Evolutionary conservation across 2,329 filamentous ascomycete genomes (phyloP), one percentile per base, ranked within the genome.

Genomic region (Triangularia verruculosa): DNA sequence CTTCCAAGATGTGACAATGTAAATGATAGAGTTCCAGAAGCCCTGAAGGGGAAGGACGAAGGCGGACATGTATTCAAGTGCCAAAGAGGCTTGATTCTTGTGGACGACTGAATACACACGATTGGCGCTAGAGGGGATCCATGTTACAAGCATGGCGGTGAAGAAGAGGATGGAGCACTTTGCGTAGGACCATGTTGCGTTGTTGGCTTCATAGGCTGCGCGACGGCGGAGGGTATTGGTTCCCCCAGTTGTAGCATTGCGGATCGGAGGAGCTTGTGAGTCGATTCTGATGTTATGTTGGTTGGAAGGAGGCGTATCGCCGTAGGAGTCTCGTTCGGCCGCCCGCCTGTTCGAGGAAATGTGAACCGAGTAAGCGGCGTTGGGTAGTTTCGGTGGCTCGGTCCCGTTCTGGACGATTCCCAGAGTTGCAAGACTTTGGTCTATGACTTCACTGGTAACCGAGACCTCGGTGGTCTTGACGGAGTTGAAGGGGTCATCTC

Each of bases 11-110:
- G 89, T 92, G 11, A 85, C 82, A 15, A 86, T 77, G 75, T 95
- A 96, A 68, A 96, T 92, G 63, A 90, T 75, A 17, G 88, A 85
- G 73, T 96, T 96, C 91, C 91, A 95, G 71, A 93, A 90, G 0
- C 92, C 92, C 73, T 96, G 92, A 0, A 93, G 81, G 0, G 92
- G 91, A 8, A 96, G 81, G 0, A 95, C 91, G 47, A 92, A 82
- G 0, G 89, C 87, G 22, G 89, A 88, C 67, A 88, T 84, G 67
- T 89, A 86, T 70, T 91, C 87, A 24, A 95, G 83, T 0, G 82
- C 78, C 27, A 87, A 82, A 7, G 80, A 82, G 0, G 82, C 76
- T 3, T 80, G 64, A 25, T 82, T 76, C 0, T 81, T 78, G 70
- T 89, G 79, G 8, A 87, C 80, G 15, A 93, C 79, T 3, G 86